Percentiles rank a stretch among this genome's conserved stretches.
Evolutionary conservation across 306 rosid species (phyloP).

Genomic region (Ammopiptanthus mongolicus): DNA sequence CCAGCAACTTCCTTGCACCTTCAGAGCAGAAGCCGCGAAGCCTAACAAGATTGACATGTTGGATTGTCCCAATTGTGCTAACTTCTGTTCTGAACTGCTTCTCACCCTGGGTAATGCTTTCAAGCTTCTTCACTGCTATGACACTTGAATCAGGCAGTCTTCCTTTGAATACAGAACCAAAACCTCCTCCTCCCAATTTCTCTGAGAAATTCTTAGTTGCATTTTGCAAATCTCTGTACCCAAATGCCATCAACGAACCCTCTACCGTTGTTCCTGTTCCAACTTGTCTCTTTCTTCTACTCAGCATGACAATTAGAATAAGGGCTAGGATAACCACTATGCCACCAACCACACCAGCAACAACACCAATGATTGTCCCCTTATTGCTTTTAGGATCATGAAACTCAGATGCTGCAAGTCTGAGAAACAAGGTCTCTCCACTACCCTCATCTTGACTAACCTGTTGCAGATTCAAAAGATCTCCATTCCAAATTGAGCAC

Average conservation of each 20-base stretch:
- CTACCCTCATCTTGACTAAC: conserved; percentile 28
- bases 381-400: conserved; percentile 25
- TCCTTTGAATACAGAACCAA: conserved; percentile 90
- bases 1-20: conserved; percentile 57
- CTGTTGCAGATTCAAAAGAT: conserved; percentile 51
- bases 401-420: conserved; percentile 78
- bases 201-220: conserved; percentile 89
- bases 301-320: conserved; percentile 26
- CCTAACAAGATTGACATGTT: conserved; percentile 81
- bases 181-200: conserved; percentile 84
- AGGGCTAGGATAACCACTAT: conserved; percentile 30
- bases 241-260: conserved; percentile 68
- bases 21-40: conserved; percentile 91
- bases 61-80: conserved; percentile 78
- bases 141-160: conserved; percentile 56
- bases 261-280: conserved; percentile 45
- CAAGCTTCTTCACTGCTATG: conserved; percentile 85
- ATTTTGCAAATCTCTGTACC: conserved; percentile 65
- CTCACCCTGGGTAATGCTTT: conserved; percentile 85
- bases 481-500: conserved; percentile 56
- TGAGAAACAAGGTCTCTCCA: conserved; percentile 44
- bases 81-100: conserved; percentile 85
- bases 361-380: conserved; percentile 33
- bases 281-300: conserved; percentile 29
- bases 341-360: conserved; percentile 38